These are phyloP conservation scores for Cicer yamashitae DNA, from an alignment of 306 rosid genomes.

Conservation along the genomic window DNA sequence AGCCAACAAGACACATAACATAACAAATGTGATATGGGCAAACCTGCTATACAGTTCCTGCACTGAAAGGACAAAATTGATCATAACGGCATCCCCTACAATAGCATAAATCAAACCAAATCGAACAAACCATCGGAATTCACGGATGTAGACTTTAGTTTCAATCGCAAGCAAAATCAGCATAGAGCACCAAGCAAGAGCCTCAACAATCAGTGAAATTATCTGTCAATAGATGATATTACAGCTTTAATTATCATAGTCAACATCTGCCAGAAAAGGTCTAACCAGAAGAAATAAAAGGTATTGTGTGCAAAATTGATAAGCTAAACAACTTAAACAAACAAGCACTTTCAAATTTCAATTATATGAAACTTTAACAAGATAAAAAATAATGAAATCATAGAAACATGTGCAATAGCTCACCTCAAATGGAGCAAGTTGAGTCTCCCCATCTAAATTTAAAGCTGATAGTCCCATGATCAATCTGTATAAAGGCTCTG, in stretches of 20 bases:
- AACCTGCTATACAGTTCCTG: slow-evolving; percentile 78
- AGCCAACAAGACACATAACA: slow-evolving; percentile 36
- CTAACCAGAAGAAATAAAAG: slow-evolving; percentile 39
- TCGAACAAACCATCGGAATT: slow-evolving; percentile 87
- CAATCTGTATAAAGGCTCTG: slow-evolving; percentile 86
- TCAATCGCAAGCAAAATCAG: slow-evolving; percentile 77
- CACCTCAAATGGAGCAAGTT: slow-evolving; percentile 94
- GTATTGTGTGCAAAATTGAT: slow-evolving; percentile 16
- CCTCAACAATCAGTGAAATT: slow-evolving; percentile 64
- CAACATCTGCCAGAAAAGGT: slow-evolving; percentile 25
- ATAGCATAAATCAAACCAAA: slow-evolving; percentile 75
- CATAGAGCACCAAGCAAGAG: slow-evolving; percentile 81
- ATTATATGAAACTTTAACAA: slow-evolving; percentile 14
- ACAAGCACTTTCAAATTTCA: slow-evolving; percentile 27
- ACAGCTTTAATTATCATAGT: slow-evolving; percentile 41
- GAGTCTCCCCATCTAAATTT: slow-evolving; percentile 81
- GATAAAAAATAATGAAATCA: slow-evolving; percentile 5
- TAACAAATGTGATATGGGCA: slow-evolving; percentile 39
- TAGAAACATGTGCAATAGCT: slow-evolving; percentile 40
- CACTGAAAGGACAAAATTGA: slow-evolving; percentile 72
- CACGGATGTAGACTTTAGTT: slow-evolving; percentile 76
- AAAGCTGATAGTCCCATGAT: slow-evolving; percentile 79
- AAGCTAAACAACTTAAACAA: slow-evolving; percentile 28
- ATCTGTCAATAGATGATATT: slow-evolving; percentile 59
- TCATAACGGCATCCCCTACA: slow-evolving; percentile 82